Conservation (phyloP, 352 stramenopile genomes). For the Globisporangium alternatum region DNA sequence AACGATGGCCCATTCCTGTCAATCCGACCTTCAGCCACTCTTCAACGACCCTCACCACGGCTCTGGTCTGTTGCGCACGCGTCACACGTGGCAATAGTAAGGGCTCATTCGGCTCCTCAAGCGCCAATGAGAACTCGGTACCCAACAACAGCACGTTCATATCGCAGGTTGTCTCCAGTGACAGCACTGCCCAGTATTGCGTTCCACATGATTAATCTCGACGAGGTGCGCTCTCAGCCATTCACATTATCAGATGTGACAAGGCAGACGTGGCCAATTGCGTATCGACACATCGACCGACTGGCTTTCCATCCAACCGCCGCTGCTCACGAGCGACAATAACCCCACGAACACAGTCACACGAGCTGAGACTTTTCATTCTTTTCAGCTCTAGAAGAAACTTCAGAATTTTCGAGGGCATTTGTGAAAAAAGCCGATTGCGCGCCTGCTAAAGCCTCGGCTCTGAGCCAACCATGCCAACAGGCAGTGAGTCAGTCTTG, state of each 20-base stretch:
- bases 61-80: background rate
- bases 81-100: background rate
- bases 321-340: background rate
- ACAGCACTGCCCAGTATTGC: background rate
- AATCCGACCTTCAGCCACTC: background rate
- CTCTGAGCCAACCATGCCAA: background rate
- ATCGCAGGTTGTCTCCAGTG: background rate
- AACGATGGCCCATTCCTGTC: background rate
- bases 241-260: slow-evolving; percentile 4
- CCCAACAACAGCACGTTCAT: background rate
- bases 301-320: background rate
- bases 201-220: background rate
- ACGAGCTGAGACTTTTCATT: background rate
- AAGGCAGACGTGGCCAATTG: background rate
- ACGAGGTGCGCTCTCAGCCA: background rate
- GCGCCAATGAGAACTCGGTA: background rate
- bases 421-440: background rate
- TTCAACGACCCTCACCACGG: background rate
- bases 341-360: background rate
- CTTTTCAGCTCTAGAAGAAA: background rate
- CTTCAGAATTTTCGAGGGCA: background rate
- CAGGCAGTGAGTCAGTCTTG: background rate
- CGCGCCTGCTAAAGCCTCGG: background rate
- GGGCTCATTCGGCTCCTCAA: background rate
- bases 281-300: background rate